Conservation (phyloP, 2,329 filamentous ascomycete genomes). For the Alternaria ventricosa region DNA sequence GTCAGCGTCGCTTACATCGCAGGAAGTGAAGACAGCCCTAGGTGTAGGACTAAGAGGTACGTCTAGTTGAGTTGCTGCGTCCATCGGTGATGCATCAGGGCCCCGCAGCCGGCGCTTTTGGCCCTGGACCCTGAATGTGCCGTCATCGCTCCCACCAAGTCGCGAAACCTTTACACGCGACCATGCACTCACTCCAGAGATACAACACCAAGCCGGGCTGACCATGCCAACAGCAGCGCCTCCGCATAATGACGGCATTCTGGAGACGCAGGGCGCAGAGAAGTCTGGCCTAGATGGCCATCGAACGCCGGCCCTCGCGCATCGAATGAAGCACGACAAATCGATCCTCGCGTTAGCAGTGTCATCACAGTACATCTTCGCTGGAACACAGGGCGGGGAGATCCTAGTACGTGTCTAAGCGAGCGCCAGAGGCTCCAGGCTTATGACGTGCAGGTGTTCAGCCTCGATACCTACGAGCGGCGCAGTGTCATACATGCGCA, state of each 20-base stretch:
- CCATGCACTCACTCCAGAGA: slow-evolving; percentile 22
- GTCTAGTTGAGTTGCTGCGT: slow-evolving; percentile 4
- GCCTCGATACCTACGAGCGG: slow-evolving; percentile 83
- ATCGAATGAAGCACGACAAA: slow-evolving; percentile 77
- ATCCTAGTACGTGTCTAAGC: slow-evolving; percentile 67
- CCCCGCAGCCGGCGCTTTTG: slow-evolving; percentile 15
- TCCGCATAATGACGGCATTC: slow-evolving; percentile 31
- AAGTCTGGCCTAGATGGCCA: slow-evolving; percentile 4
- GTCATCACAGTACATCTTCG: slow-evolving; percentile 82
- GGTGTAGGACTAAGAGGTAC: slow-evolving; percentile 23
- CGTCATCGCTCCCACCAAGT: slow-evolving; percentile 29
- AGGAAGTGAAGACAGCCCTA: slow-evolving; percentile 20
- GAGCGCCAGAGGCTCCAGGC: not conserved
- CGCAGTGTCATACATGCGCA: slow-evolving; percentile 83
- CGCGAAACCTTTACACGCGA: slow-evolving; percentile 28
- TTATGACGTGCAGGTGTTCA: slow-evolving; percentile 68
- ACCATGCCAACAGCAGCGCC: slow-evolving; percentile 37
- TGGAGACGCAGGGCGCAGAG: slow-evolving; percentile 22
- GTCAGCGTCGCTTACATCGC: slow-evolving; percentile 36
- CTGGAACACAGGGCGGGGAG: slow-evolving; percentile 91
- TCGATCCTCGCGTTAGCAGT: slow-evolving; percentile 84
- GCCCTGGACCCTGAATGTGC: slow-evolving; percentile 24
- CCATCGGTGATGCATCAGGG: not conserved
- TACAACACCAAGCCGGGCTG: slow-evolving; percentile 26
- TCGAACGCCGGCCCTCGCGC: slow-evolving; percentile 67